Percentiles rank a stretch among this genome's conserved stretches.
Conservation (phyloP, 306 rosid genomes). For the Urtica urens region DNA sequence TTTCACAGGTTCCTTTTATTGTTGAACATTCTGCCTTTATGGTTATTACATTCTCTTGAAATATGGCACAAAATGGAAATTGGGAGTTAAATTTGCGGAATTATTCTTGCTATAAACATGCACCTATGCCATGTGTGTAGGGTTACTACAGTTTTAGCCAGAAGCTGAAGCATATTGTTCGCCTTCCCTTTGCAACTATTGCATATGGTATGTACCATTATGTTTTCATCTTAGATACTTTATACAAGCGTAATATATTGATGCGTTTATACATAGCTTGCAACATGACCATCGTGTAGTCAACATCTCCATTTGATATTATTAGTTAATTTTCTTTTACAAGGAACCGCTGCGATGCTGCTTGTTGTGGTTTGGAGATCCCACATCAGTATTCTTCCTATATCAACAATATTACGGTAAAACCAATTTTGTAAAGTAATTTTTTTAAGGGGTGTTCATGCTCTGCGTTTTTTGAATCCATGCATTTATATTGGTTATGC, state of each 20-base stretch:
- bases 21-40: too few relatives aligned
- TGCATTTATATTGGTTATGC: constrained; percentile 21
- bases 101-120: too few relatives aligned
- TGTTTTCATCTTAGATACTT: too few relatives aligned
- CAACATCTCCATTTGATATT: constrained; percentile 1
- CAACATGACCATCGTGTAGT: neutral
- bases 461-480: neutral
- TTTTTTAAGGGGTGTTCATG: constrained; percentile 4
- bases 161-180: constrained; percentile 92
- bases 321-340: constrained; percentile 16
- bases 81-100: too few relatives aligned
- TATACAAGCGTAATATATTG: too few relatives aligned
- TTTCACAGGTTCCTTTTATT: too few relatives aligned
- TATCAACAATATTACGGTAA: constrained; percentile 70
- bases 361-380: constrained; percentile 93
- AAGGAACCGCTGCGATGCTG: constrained; percentile 96
- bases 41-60: too few relatives aligned
- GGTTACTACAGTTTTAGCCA: constrained; percentile 99
- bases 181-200: constrained; percentile 80
- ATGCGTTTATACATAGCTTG: constrained; percentile 1
- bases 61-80: too few relatives aligned
- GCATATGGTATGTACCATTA: constrained; percentile 63
- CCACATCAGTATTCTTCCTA: constrained; percentile 54
- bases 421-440: neutral
- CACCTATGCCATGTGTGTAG: too few relatives aligned